phyloP scores from a whole-genome alignment of 805 yeast species.

The Teunomyces tritomae region DNA sequence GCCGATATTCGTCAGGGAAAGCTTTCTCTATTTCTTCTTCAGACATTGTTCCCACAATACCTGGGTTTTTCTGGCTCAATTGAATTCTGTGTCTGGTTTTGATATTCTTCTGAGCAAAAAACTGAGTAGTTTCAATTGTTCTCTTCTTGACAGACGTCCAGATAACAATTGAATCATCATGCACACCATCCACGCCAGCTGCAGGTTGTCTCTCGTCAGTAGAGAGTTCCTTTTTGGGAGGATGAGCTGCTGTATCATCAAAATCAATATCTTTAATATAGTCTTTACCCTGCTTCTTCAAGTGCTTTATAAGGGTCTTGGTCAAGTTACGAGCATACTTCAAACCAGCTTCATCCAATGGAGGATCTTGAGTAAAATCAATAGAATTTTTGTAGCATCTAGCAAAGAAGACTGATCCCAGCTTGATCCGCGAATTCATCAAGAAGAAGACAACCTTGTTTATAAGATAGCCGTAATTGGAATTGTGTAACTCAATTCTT shows the following conservation, averaged over 20 bases:
- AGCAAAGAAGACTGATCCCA: constrained; percentile 91
- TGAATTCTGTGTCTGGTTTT: constrained; percentile 75
- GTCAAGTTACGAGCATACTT: constrained; percentile 65
- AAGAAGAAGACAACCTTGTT: constrained; percentile 89
- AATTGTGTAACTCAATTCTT: constrained; percentile 71
- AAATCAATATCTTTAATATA: constrained; percentile 17
- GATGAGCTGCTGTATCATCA: constrained; percentile 3
- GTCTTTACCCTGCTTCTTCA: constrained; percentile 33
- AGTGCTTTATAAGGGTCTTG: constrained; percentile 47
- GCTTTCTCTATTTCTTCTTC: constrained; percentile 55
- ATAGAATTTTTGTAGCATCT: constrained; percentile 62
- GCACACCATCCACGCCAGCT: constrained; percentile 55
- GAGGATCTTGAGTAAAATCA: constrained; percentile 73
- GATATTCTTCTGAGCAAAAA: constrained; percentile 61
- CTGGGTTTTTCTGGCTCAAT: constrained; percentile 85
- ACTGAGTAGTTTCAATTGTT: constrained; percentile 75
- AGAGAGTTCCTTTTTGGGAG: constrained; percentile 19
- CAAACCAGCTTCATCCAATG: constrained; percentile 70
- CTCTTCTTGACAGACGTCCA: constrained; percentile 93
- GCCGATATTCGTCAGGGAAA: constrained; percentile 69
- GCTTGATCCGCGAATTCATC: constrained; percentile 84
- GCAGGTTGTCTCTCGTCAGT: constrained; percentile 42
- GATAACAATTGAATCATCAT: constrained; percentile 67
- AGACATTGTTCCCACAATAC: constrained; percentile 71
- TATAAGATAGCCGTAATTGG: constrained; percentile 83